Conservation (phyloP, 2,329 filamentous ascomycete species). For the Nemania bipapillata region DNA sequence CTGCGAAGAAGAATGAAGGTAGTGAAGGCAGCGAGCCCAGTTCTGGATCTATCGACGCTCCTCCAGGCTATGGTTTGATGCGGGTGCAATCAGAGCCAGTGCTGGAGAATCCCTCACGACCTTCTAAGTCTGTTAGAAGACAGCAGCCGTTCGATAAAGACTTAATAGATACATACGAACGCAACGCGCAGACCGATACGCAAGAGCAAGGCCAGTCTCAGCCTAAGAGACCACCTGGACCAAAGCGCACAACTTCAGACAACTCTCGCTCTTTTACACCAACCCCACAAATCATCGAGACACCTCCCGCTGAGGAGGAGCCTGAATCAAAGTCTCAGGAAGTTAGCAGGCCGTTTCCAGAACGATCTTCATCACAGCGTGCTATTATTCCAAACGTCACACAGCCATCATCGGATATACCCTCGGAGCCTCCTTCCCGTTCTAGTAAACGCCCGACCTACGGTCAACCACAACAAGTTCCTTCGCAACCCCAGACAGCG, state of each 20-base stretch:
- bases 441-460: conserved; percentile 57
- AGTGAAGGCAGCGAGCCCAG: conserved; percentile 56
- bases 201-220: conserved; percentile 50
- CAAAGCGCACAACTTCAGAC: conserved; percentile 41
- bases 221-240: conserved; percentile 38
- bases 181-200: conserved; percentile 62
- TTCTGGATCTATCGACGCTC: conserved; percentile 57
- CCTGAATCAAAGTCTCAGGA: conserved; percentile 40
- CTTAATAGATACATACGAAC: conserved; percentile 55
- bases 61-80: conserved; percentile 64
- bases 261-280: conserved; percentile 41
- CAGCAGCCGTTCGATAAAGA: conserved; percentile 64
- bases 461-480: conserved; percentile 48
- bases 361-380: conserved; percentile 66
- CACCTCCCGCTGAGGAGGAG: conserved; percentile 62
- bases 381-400: conserved; percentile 58
- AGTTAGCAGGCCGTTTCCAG: conserved; percentile 58
- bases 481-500: conserved; percentile 43
- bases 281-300: conserved; percentile 73
- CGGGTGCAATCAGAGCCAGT: conserved; percentile 77
- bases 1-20: conserved; percentile 69
- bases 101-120: conserved; percentile 71
- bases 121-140: conserved; percentile 60
- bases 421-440: conserved; percentile 61
- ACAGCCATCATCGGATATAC: conserved; percentile 55